Conservation (phyloP, 768 basidiomycete species). For the Mycena vulgaris region DNA sequence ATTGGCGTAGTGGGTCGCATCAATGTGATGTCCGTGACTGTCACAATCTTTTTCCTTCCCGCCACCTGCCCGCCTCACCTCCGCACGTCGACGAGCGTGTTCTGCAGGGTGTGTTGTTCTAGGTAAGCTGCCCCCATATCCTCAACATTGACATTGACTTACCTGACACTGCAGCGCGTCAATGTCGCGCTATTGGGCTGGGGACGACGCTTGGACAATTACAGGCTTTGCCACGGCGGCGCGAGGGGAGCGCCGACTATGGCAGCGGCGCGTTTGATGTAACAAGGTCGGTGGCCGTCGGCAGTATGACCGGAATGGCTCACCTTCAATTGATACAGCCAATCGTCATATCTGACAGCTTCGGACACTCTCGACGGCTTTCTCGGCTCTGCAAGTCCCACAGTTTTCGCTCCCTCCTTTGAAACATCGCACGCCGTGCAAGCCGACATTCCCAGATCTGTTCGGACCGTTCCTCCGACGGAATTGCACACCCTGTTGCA, state of each 20-base stretch:
- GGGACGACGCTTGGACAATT: conserved; percentile 2
- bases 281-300: neutral
- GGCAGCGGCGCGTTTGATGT: conserved; percentile 5
- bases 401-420: neutral
- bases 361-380: conserved; percentile 9
- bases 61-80: conserved; percentile 16
- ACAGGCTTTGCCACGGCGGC: neutral
- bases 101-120: conserved; percentile 13
- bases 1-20: conserved; percentile 15
- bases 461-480: conserved; percentile 11
- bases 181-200: conserved; percentile 13
- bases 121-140: conserved; percentile 5
- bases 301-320: neutral
- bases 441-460: conserved; percentile 9
- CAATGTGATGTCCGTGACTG: conserved; percentile 16
- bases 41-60: conserved; percentile 17
- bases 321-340: neutral
- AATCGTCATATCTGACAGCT: conserved; percentile 9
- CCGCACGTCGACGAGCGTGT: conserved; percentile 10
- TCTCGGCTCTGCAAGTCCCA: conserved; percentile 10
- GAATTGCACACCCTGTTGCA: conserved; percentile 11
- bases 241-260: conserved; percentile 5
- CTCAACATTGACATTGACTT: conserved; percentile 7
- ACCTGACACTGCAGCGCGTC: conserved; percentile 13
- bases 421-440: conserved; percentile 11